These are phyloP conservation scores for Metroxylon sagu DNA, from an alignment of 176 grass and related monocot genomes.

Conservation along the genomic window DNA sequence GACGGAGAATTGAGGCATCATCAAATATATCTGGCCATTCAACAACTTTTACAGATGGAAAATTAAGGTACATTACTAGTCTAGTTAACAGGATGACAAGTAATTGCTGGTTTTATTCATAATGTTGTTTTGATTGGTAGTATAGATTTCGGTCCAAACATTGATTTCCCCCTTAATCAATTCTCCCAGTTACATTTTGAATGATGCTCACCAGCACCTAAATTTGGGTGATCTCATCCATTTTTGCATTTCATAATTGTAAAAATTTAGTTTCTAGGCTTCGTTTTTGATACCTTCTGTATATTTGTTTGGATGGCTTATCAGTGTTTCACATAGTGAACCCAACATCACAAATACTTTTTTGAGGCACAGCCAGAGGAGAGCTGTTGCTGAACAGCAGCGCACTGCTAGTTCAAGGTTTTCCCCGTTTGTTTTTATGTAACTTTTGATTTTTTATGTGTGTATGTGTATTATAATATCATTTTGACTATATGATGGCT, in stretches of 20 bases:
- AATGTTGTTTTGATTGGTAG: neutral
- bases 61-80: constrained; percentile 56
- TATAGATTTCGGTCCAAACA: neutral
- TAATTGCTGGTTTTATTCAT: constrained; percentile 23
- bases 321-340: constrained; percentile 91
- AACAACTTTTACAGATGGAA: constrained; percentile 88
- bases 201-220: no score
- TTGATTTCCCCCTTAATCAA: neutral
- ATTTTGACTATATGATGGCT: no score
- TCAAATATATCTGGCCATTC: constrained; percentile 77
- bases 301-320: constrained; percentile 20
- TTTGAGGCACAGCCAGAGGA: constrained; percentile 62
- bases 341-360: constrained; percentile 85
- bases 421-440: constrained; percentile 3
- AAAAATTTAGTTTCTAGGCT: no score
- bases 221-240: no score
- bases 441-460: neutral
- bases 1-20: constrained; percentile 76
- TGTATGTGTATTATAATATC: neutral
- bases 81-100: constrained; percentile 2
- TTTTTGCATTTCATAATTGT: no score
- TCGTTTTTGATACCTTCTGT: no score
- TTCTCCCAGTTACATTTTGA: no score
- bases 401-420: constrained; percentile 77
- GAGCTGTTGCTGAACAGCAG: constrained; percentile 73